Conservation (phyloP, 768 basidiomycete genomes). For the Russula sp. region DNA sequence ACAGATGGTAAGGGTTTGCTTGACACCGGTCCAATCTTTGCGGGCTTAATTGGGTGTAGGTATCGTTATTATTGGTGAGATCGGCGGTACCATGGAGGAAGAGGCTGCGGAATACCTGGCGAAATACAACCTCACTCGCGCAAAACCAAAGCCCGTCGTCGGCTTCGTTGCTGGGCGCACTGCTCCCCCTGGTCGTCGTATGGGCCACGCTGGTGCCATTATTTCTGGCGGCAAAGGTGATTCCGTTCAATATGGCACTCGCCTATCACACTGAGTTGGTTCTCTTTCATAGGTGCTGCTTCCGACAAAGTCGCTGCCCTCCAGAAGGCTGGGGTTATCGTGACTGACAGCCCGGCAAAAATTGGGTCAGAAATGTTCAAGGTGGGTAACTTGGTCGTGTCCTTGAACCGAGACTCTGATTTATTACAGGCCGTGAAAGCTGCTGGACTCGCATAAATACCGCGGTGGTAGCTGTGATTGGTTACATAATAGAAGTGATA, state of each 20-base stretch:
- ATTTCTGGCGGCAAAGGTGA: conserved; percentile 94
- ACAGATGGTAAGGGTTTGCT: conserved; percentile 66
- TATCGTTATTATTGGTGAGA: conserved; percentile 97
- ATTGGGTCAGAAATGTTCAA: conserved; percentile 87
- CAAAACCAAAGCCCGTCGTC: conserved; percentile 89
- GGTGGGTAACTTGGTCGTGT: conserved; percentile 37
- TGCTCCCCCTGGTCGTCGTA: conserved; percentile 94
- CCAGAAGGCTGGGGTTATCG: conserved; percentile 85
- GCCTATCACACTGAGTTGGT: not conserved
- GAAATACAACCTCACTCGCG: conserved; percentile 83
- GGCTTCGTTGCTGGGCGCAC: conserved; percentile 98
- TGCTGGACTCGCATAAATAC: conserved; percentile 54
- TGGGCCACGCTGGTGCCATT: conserved; percentile 98
- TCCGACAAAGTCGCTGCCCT: conserved; percentile 89
- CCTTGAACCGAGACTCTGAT: conserved; percentile 1
- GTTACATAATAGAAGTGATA: conserved; percentile 35
- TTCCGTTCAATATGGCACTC: not conserved
- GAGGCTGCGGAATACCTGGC: conserved; percentile 96
- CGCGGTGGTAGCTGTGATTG: conserved; percentile 16
- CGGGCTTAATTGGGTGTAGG: conserved; percentile 37
- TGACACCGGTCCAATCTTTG: not conserved
- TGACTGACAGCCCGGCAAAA: conserved; percentile 92
- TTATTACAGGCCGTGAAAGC: conserved; percentile 63
- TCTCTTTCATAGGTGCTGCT: conserved; percentile 58
- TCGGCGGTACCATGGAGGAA: conserved; percentile 99